Evolutionary conservation across 2,329 filamentous ascomycete species (phyloP), one percentile per base, ranked within the genome.

Genomic region (Ophiostoma quercus): DNA sequence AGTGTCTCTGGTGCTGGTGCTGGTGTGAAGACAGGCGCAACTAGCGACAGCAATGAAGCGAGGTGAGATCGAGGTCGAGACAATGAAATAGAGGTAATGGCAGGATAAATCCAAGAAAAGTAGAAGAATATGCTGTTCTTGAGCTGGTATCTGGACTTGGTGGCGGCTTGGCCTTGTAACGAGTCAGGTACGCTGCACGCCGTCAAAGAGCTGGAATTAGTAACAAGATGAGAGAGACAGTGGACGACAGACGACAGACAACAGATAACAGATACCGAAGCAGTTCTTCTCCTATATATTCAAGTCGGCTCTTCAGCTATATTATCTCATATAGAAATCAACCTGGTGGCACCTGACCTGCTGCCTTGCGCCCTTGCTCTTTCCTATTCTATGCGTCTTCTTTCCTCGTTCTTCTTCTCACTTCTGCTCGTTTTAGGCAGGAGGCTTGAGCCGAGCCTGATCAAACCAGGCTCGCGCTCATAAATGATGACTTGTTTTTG

Each of bases 1-100:
- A 62, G 57, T 62, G 57, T 16, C 25, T 62, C 7, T 62, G 43
- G 14, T 47, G 43, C 41, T 14, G 16, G 41, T 34, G n/a, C 22
- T 54, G 47, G 47, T 54, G 51, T 54, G 51, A 25, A 25, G 51
- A 32, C 29, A 19, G 57, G 25, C 57, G 57, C 57, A 62, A 19
- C 22, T 34, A 62, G 57, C 57, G 57, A 62, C 57, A 62, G 11
- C 57, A 32, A 22, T 11, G 51, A 57, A 57, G 51, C n/a, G 43
- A 47, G 19, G 43, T 47, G 43, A 47, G 7, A 47, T 47, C 43
- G 16, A 47, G 16, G 43, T n/a, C 16, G 19, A 47, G 43, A n/a
- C 19, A 19, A 47, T 16, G 19, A 2, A 47, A 41, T 12, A 41
- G 39, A 41, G 39, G 11, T 41, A 9, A 16, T 47, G 16, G 16